A percentile compares a stretch with the other conserved stretches of the same genome.
phyloP scores from a whole-genome alignment of 2,329 filamentous ascomycete genomes.

The Arthrinium puccinioides region DNA sequence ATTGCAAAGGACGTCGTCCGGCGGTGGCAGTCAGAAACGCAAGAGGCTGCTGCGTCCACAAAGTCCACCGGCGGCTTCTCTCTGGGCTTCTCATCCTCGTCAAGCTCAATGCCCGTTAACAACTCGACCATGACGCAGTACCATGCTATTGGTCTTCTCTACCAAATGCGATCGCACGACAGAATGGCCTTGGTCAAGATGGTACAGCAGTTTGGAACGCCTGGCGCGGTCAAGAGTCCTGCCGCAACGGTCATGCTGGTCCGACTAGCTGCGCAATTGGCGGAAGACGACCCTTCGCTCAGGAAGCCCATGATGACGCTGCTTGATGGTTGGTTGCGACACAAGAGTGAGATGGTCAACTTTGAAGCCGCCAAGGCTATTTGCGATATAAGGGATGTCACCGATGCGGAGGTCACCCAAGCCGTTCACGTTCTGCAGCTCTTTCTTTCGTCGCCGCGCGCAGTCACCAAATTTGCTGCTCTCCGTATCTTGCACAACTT shows the following conservation, averaged over 20 bases:
- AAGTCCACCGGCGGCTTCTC: conserved; percentile 89
- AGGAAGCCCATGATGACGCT: conserved; percentile 96
- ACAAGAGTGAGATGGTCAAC: conserved; percentile 99
- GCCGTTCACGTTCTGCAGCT: conserved; percentile 93
- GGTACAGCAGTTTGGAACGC: conserved; percentile 96
- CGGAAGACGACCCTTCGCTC: conserved; percentile 83
- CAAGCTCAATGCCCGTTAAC: conserved; percentile 68
- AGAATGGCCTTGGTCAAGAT: conserved; percentile 99
- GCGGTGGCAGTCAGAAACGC: conserved; percentile 97
- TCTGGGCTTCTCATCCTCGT: conserved; percentile 81
- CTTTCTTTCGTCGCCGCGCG: conserved; percentile 90
- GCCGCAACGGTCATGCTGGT: conserved; percentile 90
- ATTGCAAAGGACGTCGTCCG: conserved; percentile 92
- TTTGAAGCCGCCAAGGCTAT: conserved; percentile 98
- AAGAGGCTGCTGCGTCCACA: conserved; percentile 84
- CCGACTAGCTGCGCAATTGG: conserved; percentile 83
- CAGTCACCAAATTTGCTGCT: conserved; percentile 95
- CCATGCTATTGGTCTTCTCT: conserved; percentile 92
- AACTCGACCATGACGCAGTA: conserved; percentile 98
- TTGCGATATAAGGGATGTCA: conserved; percentile 88
- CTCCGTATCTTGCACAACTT: conserved; percentile 95
- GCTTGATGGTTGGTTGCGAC: conserved; percentile 90
- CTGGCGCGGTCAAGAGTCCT: conserved; percentile 90
- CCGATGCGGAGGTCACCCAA: conserved; percentile 83
- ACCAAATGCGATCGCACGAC: conserved; percentile 96